A percentile compares a stretch with the other conserved stretches of the same genome.
Evolutionary conservation across 768 basidiomycete species (phyloP).

Genomic region (Chiua virens): DNA sequence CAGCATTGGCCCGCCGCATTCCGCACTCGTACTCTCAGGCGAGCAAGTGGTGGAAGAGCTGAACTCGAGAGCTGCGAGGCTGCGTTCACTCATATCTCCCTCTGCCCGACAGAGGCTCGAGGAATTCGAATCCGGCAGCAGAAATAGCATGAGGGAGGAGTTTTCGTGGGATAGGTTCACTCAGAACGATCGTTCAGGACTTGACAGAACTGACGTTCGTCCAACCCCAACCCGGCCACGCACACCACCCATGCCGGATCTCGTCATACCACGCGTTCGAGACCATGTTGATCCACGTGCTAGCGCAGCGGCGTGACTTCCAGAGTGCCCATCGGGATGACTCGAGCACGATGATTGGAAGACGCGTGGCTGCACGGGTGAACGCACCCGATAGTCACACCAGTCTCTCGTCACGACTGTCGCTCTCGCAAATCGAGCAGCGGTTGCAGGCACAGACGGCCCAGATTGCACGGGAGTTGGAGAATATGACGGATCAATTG

Average conservation of each 20-base stretch:
- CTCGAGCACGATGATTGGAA: slow-evolving; percentile 34
- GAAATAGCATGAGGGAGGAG: slow-evolving; percentile 14
- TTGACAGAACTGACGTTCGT: slow-evolving; percentile 15
- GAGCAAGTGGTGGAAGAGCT: slow-evolving; percentile 26
- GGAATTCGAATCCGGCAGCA: slow-evolving; percentile 26
- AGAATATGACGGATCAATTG: slow-evolving; percentile 31
- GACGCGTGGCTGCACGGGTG: slow-evolving; percentile 34
- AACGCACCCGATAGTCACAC: slow-evolving; percentile 18
- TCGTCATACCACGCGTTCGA: slow-evolving; percentile 19
- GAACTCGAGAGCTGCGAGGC: slow-evolving; percentile 27
- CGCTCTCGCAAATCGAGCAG: slow-evolving; percentile 29
- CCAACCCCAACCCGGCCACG: slow-evolving; percentile 19
- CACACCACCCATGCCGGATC: slow-evolving; percentile 32
- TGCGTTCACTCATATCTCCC: slow-evolving; percentile 31
- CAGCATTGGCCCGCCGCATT: slow-evolving; percentile 29
- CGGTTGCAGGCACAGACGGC: slow-evolving; percentile 28
- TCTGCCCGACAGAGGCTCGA: slow-evolving; percentile 34
- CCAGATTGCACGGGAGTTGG: slow-evolving; percentile 34
- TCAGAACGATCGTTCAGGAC: slow-evolving; percentile 15
- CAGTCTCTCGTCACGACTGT: slow-evolving; percentile 17
- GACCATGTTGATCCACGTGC: slow-evolving; percentile 14
- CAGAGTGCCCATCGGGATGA: slow-evolving; percentile 26
- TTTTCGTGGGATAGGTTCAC: slow-evolving; percentile 21
- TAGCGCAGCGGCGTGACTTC: slow-evolving; percentile 19
- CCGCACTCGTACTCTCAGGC: slow-evolving; percentile 31